These are phyloP conservation scores for Hydrangea macrophylla DNA, from an alignment of 148 eudicot species.

Conservation along the genomic window DNA sequence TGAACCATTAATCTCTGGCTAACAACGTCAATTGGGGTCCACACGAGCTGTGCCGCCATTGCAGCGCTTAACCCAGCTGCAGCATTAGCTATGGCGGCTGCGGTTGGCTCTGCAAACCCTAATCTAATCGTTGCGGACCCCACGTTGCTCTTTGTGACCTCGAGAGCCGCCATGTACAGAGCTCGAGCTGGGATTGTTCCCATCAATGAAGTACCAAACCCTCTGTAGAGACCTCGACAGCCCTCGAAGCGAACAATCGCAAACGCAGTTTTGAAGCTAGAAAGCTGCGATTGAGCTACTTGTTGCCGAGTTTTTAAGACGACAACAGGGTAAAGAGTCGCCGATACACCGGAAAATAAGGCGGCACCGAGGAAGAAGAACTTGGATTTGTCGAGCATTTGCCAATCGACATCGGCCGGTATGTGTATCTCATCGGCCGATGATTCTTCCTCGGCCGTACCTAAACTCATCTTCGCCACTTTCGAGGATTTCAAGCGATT, in stretches of 20 bases:
- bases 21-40: slow-evolving; percentile 92
- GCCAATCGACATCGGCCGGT: slow-evolving; percentile 88
- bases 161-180: slow-evolving; percentile 77
- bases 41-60: slow-evolving; percentile 86
- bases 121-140: slow-evolving; percentile 49
- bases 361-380: slow-evolving; percentile 87
- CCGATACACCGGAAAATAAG: slow-evolving; percentile 79
- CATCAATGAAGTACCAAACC: slow-evolving; percentile 78
- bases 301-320: slow-evolving; percentile 89
- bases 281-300: slow-evolving; percentile 38
- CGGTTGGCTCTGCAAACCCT: slow-evolving; percentile 57
- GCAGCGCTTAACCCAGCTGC: slow-evolving; percentile 80
- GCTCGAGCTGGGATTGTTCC: slow-evolving; percentile 91
- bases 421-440: slow-evolving; percentile 55
- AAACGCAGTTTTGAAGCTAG: slow-evolving; percentile 39
- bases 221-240: slow-evolving; percentile 57
- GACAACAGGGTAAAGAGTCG: slow-evolving; percentile 67
- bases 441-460: slow-evolving; percentile 62
- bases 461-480: slow-evolving; percentile 66
- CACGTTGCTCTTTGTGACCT: slow-evolving; percentile 74
- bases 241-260: slow-evolving; percentile 51
- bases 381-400: slow-evolving; percentile 84
- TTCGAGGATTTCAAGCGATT: slow-evolving; percentile 11
- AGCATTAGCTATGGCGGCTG: slow-evolving; percentile 68
- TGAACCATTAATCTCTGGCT: slow-evolving; percentile 92